A percentile compares a stretch with the other conserved stretches of the same genome.
Conservation (phyloP, 2,329 filamentous ascomycete species). For the Botrytis fabae region DNA sequence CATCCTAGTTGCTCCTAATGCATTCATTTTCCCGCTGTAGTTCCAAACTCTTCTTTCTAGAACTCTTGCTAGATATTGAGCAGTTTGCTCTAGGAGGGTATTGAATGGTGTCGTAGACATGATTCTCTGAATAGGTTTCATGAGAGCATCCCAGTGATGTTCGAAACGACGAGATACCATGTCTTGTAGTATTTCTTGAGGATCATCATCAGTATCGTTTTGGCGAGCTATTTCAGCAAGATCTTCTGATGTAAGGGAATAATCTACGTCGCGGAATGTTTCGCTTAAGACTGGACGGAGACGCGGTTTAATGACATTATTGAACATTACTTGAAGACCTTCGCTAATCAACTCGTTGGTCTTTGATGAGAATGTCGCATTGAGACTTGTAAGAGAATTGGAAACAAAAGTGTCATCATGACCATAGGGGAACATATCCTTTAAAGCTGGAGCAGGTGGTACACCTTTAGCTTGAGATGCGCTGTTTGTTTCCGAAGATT, state of each 20-base stretch:
- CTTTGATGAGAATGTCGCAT: conserved; percentile 72
- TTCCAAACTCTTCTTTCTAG: conserved; percentile 87
- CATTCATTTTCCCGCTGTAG: conserved; percentile 73
- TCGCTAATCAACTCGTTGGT: conserved; percentile 80
- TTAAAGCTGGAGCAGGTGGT: conserved; percentile 44
- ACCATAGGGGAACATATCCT: conserved; percentile 75
- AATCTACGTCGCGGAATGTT: conserved; percentile 89
- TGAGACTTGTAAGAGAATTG: conserved; percentile 66
- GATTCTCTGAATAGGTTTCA: conserved; percentile 80
- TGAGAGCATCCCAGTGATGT: conserved; percentile 80
- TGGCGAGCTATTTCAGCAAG: conserved; percentile 56
- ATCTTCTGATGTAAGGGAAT: conserved; percentile 66
- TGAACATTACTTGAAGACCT: conserved; percentile 81
- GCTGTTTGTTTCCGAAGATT: conserved; percentile 40
- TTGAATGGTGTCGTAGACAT: conserved; percentile 74
- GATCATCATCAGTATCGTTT: conserved; percentile 49
- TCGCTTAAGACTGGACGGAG: conserved; percentile 83
- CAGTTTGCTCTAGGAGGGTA: conserved; percentile 60
- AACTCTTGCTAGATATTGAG: conserved; percentile 46
- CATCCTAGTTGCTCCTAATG: conserved; percentile 76
- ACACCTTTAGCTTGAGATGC: conserved; percentile 10
- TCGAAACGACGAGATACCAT: conserved; percentile 79
- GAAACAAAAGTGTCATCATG: conserved; percentile 71
- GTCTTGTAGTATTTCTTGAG: conserved; percentile 55
- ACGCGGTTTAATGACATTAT: conserved; percentile 81